Evolutionary conservation across 352 stramenopile genomes (phyloP).

Genomic region (Phytophthora lateralis): DNA sequence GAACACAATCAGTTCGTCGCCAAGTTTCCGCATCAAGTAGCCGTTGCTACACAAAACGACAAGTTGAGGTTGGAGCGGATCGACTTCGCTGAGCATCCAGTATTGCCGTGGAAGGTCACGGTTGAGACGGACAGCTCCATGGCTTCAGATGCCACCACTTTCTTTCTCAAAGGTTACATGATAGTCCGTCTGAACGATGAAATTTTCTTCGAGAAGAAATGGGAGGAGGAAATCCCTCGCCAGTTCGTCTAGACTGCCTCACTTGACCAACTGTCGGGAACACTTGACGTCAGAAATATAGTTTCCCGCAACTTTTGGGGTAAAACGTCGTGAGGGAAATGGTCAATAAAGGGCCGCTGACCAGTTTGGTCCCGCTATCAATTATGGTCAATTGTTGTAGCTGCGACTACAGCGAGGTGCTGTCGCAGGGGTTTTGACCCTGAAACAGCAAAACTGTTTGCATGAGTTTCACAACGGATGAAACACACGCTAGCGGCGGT

Average conservation of each 20-base stretch:
- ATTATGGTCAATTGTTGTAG: too few relatives aligned
- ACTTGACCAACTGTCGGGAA: too few relatives aligned
- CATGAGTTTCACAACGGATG: too few relatives aligned
- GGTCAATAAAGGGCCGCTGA: too few relatives aligned
- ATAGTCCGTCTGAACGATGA: slow-evolving; percentile 38
- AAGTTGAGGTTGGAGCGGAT: slow-evolving; percentile 26
- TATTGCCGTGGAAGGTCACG: slow-evolving; percentile 41
- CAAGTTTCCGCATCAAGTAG: slow-evolving; percentile 24
- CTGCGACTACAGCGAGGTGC: too few relatives aligned
- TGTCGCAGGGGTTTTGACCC: too few relatives aligned
- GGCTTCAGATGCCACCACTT: slow-evolving; percentile 37
- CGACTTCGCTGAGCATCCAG: slow-evolving; percentile 36
- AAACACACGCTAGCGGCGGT: too few relatives aligned
- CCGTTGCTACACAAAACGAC: slow-evolving; percentile 19
- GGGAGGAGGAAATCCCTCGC: slow-evolving; percentile 42
- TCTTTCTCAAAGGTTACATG: slow-evolving; percentile 45
- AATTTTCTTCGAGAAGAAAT: slow-evolving; percentile 49
- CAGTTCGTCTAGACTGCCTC: slow-evolving; percentile 32
- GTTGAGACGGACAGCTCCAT: slow-evolving; percentile 56
- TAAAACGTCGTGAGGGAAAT: too few relatives aligned
- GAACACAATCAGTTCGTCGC: slow-evolving; percentile 23
- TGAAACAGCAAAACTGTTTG: too few relatives aligned
- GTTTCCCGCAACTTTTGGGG: too few relatives aligned
- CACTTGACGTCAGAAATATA: too few relatives aligned
- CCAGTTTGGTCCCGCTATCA: too few relatives aligned